Conservation (phyloP, 768 basidiomycete species). For the Termitomyces sp. region DNA sequence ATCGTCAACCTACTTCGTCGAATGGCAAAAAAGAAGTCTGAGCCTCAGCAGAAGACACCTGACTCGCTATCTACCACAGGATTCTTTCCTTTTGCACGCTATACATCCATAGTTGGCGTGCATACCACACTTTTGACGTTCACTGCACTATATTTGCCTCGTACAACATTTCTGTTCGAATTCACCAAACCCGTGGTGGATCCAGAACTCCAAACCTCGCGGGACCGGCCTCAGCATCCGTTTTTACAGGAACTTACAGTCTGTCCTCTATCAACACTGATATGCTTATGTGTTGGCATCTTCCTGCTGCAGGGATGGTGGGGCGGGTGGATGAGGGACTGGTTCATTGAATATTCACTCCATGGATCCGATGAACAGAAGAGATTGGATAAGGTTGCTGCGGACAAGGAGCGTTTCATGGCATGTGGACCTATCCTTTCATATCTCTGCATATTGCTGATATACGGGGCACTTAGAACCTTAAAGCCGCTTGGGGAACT, state of each 20-base stretch:
- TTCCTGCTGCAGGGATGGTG: conserved; percentile 62
- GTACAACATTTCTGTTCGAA: conserved; percentile 39
- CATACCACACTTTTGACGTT: conserved; percentile 63
- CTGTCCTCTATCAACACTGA: conserved; percentile 50
- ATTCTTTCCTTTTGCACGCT: conserved; percentile 35
- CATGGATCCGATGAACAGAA: conserved; percentile 37
- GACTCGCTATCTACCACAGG: neutral
- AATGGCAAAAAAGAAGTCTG: conserved; percentile 5
- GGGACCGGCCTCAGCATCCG: conserved; percentile 63
- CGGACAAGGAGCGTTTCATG: conserved; percentile 29
- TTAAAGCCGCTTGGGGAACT: conserved; percentile 43
- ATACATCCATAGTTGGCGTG: conserved; percentile 63
- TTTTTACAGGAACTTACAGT: conserved; percentile 64
- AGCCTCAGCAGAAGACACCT: neutral
- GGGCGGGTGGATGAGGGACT: conserved; percentile 58
- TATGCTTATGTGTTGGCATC: conserved; percentile 52
- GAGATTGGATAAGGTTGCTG: conserved; percentile 33
- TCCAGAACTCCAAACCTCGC: conserved; percentile 29
- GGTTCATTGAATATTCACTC: conserved; percentile 41
- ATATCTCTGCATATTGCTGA: neutral
- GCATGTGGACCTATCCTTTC: conserved; percentile 24
- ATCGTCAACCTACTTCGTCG: neutral
- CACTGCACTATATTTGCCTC: conserved; percentile 67
- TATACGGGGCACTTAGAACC: conserved; percentile 31
- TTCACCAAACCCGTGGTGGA: conserved; percentile 26